These are phyloP conservation scores for Xylaria venustula DNA, from an alignment of 495 filamentous ascomycete genomes.

Conservation along the genomic window DNA sequence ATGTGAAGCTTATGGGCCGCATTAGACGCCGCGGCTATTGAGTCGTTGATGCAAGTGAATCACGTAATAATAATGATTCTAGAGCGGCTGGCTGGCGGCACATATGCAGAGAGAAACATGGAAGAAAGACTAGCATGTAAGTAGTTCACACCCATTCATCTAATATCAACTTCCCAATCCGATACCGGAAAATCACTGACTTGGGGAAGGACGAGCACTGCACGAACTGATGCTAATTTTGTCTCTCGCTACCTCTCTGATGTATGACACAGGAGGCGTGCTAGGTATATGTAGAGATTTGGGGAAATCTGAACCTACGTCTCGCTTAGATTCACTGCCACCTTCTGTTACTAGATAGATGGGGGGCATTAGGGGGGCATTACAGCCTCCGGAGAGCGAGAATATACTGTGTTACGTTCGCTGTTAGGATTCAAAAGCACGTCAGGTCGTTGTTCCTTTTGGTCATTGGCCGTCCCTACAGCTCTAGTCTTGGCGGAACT, in stretches of 20 bases:
- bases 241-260: not conserved
- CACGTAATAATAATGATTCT: not conserved
- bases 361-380: not conserved
- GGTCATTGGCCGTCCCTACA: not conserved
- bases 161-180: no score
- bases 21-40: not conserved
- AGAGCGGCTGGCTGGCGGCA: not conserved
- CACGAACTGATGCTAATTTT: not conserved
- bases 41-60: not conserved
- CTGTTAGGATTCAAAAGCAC: conserved; percentile 8
- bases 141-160: not conserved
- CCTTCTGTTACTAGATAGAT: conserved; percentile 6
- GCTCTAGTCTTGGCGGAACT: not conserved
- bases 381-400: conserved; percentile 16
- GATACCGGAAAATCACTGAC: no score
- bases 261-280: not conserved
- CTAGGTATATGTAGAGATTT: not conserved
- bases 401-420: not conserved
- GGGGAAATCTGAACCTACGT: not conserved
- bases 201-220: no score
- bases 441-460: conserved; percentile 14
- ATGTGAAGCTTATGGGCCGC: not conserved
- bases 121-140: not conserved
- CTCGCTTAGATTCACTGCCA: conserved; percentile 6
- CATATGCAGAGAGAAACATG: not conserved